Conservation (phyloP, 139 green algal species). For the Protoeuglena noctilucae region DNA sequence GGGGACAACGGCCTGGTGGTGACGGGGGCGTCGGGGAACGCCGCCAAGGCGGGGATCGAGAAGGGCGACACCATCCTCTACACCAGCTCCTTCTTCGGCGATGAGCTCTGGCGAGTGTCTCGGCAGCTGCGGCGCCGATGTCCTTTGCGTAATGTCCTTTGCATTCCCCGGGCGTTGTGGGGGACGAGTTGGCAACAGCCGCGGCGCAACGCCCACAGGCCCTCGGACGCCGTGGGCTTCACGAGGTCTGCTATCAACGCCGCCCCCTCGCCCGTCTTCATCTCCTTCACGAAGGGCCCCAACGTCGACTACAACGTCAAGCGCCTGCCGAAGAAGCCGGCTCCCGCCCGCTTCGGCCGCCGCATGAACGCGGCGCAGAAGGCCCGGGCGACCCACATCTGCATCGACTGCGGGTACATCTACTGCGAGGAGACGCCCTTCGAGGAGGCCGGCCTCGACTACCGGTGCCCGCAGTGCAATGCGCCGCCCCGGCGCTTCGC, state of each 20-base stretch:
- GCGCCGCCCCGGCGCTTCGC: slow-evolving; percentile 86
- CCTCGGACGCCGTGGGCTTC: slow-evolving; percentile 32
- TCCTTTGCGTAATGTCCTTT: too few relatives aligned
- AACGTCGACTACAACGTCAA: slow-evolving; percentile 80
- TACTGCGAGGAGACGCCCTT: slow-evolving; percentile 53
- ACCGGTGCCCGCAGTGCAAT: slow-evolving; percentile 74
- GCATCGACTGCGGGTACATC: slow-evolving; percentile 83
- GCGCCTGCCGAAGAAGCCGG: slow-evolving; percentile 76
- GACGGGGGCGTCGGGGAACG: slow-evolving; percentile 62
- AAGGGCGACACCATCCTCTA: slow-evolving; percentile 63
- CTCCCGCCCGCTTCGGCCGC: slow-evolving; percentile 72
- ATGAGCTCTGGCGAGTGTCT: slow-evolving; percentile 95
- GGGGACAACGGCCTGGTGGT: slow-evolving; percentile 51
- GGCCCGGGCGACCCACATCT: slow-evolving; percentile 86
- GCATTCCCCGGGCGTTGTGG: too few relatives aligned
- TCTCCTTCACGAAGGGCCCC: slow-evolving; percentile 45
- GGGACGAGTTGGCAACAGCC: too few relatives aligned
- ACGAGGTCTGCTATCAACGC: slow-evolving; percentile 25
- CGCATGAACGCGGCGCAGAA: slow-evolving; percentile 70
- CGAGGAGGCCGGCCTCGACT: slow-evolving; percentile 28
- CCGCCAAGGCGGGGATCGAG: slow-evolving; percentile 53
- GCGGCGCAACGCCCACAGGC: too few relatives aligned
- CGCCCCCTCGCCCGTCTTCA: slow-evolving; percentile 5
- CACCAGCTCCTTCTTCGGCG: slow-evolving; percentile 85
- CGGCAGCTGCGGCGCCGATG: too few relatives aligned